Evolutionary conservation across 148 eudicot genomes (phyloP).

Genomic region (Linanthus parryae): DNA sequence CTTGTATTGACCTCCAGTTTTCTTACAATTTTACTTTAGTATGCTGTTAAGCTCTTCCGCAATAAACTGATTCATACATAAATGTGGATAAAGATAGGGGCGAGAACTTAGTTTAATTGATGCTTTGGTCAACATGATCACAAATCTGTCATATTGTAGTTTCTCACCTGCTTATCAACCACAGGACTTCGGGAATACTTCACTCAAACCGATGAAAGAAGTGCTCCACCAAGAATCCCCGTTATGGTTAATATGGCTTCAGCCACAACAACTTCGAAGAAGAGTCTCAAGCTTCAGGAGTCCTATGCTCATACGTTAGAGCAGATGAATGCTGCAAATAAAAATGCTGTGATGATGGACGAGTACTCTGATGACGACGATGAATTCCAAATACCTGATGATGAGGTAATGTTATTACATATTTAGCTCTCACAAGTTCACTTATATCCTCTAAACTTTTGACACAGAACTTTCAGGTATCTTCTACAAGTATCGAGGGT

Average conservation of each 20-base stretch:
- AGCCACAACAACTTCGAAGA: constrained; percentile 56
- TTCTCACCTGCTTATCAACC: constrained; percentile 11
- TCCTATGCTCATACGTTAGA: constrained; percentile 43
- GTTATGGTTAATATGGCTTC: constrained; percentile 97
- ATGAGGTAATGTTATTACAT: constrained; percentile 65
- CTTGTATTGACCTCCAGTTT: too few relatives aligned
- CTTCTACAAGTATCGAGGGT: constrained; percentile 29
- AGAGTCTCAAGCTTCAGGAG: constrained; percentile 44
- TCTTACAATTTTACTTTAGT: too few relatives aligned
- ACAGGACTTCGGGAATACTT: constrained; percentile 92
- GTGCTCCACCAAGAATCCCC: constrained; percentile 85
- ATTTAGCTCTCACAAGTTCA: constrained; percentile 1
- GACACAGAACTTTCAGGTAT: constrained; percentile 33
- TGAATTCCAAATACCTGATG: constrained; percentile 72
- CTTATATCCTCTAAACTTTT: constrained; percentile 1
- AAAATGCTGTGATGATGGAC: constrained; percentile 74
- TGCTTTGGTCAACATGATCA: too few relatives aligned
- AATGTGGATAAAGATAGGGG: too few relatives aligned
- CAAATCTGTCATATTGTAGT: too few relatives aligned
- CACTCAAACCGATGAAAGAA: constrained; percentile 86
- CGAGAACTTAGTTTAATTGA: too few relatives aligned
- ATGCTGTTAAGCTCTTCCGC: too few relatives aligned
- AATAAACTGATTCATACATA: too few relatives aligned
- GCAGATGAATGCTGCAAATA: constrained; percentile 54
- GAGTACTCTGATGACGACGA: constrained; percentile 95